phyloP scores from a whole-genome alignment of 805 yeast genomes.

The Candida anglica region DNA sequence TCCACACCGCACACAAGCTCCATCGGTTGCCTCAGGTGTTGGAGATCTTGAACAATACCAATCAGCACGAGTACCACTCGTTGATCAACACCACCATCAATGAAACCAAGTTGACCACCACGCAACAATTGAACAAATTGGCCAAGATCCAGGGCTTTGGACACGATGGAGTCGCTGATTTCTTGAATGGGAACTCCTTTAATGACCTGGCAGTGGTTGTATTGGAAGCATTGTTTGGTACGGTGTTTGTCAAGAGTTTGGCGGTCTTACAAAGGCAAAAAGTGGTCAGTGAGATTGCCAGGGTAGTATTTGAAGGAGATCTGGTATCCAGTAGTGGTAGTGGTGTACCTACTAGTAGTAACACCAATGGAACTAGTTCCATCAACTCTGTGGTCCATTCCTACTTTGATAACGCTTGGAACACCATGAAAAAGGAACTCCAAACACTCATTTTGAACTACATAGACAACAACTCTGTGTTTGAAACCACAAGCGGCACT shows the following conservation, averaged over 20 bases:
- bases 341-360: background rate
- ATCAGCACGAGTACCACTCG: slow-evolving; percentile 59
- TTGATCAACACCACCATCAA: slow-evolving; percentile 60
- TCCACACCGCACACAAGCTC: slow-evolving; percentile 55
- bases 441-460: slow-evolving; percentile 27
- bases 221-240: slow-evolving; percentile 66
- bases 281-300: slow-evolving; percentile 56
- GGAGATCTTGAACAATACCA: slow-evolving; percentile 49
- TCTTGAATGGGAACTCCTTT: slow-evolving; percentile 19
- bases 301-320: slow-evolving; percentile 6
- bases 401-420: slow-evolving; percentile 27
- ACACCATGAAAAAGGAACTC: slow-evolving; percentile 27
- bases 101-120: slow-evolving; percentile 58
- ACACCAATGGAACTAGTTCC: background rate
- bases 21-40: slow-evolving; percentile 59
- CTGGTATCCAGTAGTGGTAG: background rate
- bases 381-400: background rate
- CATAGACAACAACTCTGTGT: slow-evolving; percentile 19
- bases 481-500: background rate
- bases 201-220: slow-evolving; percentile 52
- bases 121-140: slow-evolving; percentile 26
- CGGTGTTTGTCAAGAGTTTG: slow-evolving; percentile 60
- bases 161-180: slow-evolving; percentile 8
- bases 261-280: slow-evolving; percentile 68
- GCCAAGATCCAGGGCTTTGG: slow-evolving; percentile 29